phyloP scores from a whole-genome alignment of 2,329 filamentous ascomycete species.

The Teratosphaeria pseudoeucalypti region DNA sequence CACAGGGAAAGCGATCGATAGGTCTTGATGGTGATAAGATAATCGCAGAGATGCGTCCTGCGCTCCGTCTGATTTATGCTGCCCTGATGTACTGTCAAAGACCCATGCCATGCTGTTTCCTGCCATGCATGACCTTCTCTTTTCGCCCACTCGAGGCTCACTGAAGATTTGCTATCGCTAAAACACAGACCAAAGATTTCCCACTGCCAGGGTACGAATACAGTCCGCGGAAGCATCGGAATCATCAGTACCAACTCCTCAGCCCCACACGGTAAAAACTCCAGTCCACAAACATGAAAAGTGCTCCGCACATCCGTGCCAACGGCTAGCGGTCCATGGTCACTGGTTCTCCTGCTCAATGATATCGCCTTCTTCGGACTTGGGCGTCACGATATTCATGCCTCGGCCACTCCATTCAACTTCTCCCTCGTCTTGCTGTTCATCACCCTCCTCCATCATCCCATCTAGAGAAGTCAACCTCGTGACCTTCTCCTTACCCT shows the following conservation, averaged over 20 bases:
- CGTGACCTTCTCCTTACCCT: conserved; percentile 6
- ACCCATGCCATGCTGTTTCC: neutral
- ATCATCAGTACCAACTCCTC: neutral
- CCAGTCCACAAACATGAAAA: neutral
- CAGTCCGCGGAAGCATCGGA: neutral
- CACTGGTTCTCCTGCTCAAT: conserved; percentile 2
- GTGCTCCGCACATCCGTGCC: neutral
- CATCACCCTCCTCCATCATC: conserved; percentile 4
- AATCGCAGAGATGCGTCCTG: neutral
- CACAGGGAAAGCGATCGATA: neutral
- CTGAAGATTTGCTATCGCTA: neutral
- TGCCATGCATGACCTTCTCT: neutral
- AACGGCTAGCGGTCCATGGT: neutral
- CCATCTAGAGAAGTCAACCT: conserved; percentile 2
- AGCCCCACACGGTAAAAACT: neutral
- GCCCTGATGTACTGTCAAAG: neutral
- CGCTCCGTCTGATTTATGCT: neutral
- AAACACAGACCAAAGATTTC: neutral
- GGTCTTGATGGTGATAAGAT: neutral
- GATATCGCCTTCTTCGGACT: conserved; percentile 1
- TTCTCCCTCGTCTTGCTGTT: neutral
- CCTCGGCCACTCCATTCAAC: neutral
- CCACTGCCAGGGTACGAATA: neutral
- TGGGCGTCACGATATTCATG: neutral
- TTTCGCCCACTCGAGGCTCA: neutral